Conservation (phyloP, 192 early-diverging fungal genomes). For the Haplosporangium gracile region DNA sequence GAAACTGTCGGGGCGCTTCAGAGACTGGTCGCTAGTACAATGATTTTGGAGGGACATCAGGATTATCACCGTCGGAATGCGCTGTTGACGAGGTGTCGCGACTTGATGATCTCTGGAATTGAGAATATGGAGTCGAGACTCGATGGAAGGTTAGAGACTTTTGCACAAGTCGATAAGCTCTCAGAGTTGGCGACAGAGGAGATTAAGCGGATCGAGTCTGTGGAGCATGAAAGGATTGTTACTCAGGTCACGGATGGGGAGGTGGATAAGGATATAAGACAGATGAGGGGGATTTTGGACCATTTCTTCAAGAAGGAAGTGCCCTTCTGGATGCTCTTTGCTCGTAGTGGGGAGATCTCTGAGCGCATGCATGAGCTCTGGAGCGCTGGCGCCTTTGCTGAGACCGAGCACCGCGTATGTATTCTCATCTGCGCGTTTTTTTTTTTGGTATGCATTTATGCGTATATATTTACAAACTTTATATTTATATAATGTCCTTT, state of each 20-base stretch:
- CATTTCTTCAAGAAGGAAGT: slow-evolving; percentile 47
- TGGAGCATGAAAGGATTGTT: slow-evolving; percentile 37
- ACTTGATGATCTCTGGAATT: slow-evolving; percentile 39
- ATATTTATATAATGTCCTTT: not conserved
- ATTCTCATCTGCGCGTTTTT: not conserved
- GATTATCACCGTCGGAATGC: slow-evolving; percentile 30
- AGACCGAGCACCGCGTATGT: slow-evolving; percentile 53
- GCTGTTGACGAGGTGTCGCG: slow-evolving; percentile 37
- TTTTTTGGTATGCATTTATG: not conserved
- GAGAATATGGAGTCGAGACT: slow-evolving; percentile 44
- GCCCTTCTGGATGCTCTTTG: slow-evolving; percentile 53
- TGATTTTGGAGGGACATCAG: slow-evolving; percentile 23
- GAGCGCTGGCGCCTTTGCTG: slow-evolving; percentile 46
- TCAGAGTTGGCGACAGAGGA: slow-evolving; percentile 40
- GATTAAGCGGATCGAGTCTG: slow-evolving; percentile 39
- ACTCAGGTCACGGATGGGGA: slow-evolving; percentile 44
- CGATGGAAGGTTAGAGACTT: slow-evolving; percentile 34
- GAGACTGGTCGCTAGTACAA: slow-evolving; percentile 33
- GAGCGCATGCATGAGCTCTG: slow-evolving; percentile 51
- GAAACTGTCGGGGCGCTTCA: slow-evolving; percentile 35
- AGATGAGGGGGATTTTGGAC: slow-evolving; percentile 38
- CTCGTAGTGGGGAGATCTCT: slow-evolving; percentile 46
- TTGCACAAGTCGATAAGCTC: slow-evolving; percentile 35
- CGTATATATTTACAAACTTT: not conserved
- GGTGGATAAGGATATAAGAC: slow-evolving; percentile 41